Evolutionary conservation across 352 stramenopile species (phyloP), one percentile per base, ranked within the genome.

Genomic region (Peronospora tabacina): DNA sequence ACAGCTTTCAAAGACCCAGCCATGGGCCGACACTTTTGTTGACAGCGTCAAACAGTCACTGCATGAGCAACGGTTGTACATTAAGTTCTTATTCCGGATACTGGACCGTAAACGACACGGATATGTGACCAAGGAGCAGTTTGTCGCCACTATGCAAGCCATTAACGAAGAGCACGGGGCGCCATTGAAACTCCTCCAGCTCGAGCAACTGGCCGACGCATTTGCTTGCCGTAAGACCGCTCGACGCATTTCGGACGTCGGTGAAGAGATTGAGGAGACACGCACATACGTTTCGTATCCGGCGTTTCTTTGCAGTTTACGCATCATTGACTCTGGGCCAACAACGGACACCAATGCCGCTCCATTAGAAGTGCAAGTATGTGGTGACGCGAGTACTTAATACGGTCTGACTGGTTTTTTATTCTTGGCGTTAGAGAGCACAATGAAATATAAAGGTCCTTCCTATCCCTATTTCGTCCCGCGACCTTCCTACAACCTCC

Each of bases 11-110:
- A 75, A 75, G 56, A 64, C 55, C 34, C 55, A 79, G 36, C 64
- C 74, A 15, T 90, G 75, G 75, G 70, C 72, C 3, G 72, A 90
- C 28, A 70, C 70, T 7, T 68, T 90, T n/a, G 64, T 85, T 0
- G 75, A 85, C 34, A 78, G 63, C 16, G 72, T 80, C 29, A 90
- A 86, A 62, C 76, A 83, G 33, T 75, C 74, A 11, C 58, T 90
- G 26, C 77, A 87, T 37, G 79, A 90, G 49, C 79, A 90, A 54
- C 75, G 76, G 1, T 45, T 90, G 45, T 86, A 90, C 49, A 71
- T 90, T 26, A 90, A 90, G 54, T 74, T 87, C 22, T 48, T 90
- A 9, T 90, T 90, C 57, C 76, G 79, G 8, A 82, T 82, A 50
- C 54, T 90, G 11, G 79, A 90, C 38, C 77, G 75, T 38, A 82